A percentile compares a stretch with the other conserved stretches of the same genome.
These are phyloP conservation scores for Ammopiptanthus mongolicus DNA, from an alignment of 306 rosid species.

Conservation along the genomic window DNA sequence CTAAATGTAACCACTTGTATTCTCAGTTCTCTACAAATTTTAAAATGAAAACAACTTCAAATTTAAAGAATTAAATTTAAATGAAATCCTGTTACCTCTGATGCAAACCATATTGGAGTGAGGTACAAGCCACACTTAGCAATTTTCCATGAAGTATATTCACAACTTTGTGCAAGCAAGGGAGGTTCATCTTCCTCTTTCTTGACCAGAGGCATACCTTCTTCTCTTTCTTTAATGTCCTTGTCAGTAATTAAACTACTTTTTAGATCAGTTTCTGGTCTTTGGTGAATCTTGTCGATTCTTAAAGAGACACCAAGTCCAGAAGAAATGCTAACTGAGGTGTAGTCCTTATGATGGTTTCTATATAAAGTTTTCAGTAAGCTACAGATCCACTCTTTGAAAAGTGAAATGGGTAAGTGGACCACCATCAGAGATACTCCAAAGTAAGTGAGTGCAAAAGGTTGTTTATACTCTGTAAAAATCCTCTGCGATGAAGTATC, in stretches of 20 bases:
- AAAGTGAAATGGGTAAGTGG: constrained; percentile 50
- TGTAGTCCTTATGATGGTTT: constrained; percentile 14
- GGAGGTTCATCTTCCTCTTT: constrained; percentile 32
- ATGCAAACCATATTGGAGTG: constrained; percentile 64
- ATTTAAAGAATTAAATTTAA: not conserved
- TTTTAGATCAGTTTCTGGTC: constrained; percentile 13
- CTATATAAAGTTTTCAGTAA: constrained; percentile 11
- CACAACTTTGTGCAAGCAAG: constrained; percentile 28
- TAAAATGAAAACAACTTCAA: not conserved
- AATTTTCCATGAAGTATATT: constrained; percentile 45
- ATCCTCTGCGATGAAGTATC: constrained; percentile 53
- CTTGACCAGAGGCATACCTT: constrained; percentile 32
- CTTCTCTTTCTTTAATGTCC: constrained; percentile 48
- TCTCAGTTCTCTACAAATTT: not conserved
- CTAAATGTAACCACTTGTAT: not conserved
- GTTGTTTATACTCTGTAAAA: constrained; percentile 59
- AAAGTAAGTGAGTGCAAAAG: constrained; percentile 66
- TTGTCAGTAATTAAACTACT: constrained; percentile 34
- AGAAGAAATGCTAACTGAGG: constrained; percentile 8
- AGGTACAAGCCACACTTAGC: constrained; percentile 54
- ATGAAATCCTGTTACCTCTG: constrained; percentile 50
- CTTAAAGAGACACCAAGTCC: constrained; percentile 30
- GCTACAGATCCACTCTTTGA: constrained; percentile 45
- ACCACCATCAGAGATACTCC: constrained; percentile 62
- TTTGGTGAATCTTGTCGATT: constrained; percentile 22